Base-by-base conservation (phyloP, 2,329 filamentous ascomycete species). In the Diaporthe velutina region DNA sequence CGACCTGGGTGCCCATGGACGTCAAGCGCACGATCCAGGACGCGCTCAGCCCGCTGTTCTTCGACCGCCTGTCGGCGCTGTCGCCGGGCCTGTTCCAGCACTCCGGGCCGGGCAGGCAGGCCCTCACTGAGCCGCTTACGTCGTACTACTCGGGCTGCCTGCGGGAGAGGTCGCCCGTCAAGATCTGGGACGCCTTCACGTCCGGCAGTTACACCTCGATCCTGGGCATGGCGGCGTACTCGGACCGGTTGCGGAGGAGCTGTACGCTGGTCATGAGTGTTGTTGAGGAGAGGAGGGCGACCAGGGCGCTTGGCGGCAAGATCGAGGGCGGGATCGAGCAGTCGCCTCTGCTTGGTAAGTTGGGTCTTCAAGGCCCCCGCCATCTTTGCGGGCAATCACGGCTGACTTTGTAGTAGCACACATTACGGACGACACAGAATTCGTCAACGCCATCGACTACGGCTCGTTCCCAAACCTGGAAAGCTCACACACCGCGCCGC, bases 11-110 rank as follows among this genome's bases (percentile, higher is more conserved):
- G 15, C 83, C 83, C 0, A 83, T 90, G 13, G 88, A 86, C 4
- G 86, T 91, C 2, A 91, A 91, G 80, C 86, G 89, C 30, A 89
- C 88, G 0, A 88, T 90, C 38, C 86, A 90, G n/a, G 89, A 91
- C 76, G 88, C 89, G 0, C 83, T 91, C 0, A 88, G 84, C 3
- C 86, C 89, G 0, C 81, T 90, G 1, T 90, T 90, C 74, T 87
- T 88, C 75, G 90, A 92, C 78, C 85, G 90, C 2, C 81, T 91
- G 8, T 88, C 88, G 1, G 88, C 85, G 1, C 79, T 91, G 2
- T 83, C 89, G 0, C 90, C 90, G 0, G 83, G 82, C 0, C 77
- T 85, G 57, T 85, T 87, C 55, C 76, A 72, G 76, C 86, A 76
- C 79, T 30, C 58, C 1, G 58, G 57, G 2, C 8, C 58, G 40